phyloP scores from a whole-genome alignment of 1,139 yeast genomes.

The Blastobotrys apis region DNA sequence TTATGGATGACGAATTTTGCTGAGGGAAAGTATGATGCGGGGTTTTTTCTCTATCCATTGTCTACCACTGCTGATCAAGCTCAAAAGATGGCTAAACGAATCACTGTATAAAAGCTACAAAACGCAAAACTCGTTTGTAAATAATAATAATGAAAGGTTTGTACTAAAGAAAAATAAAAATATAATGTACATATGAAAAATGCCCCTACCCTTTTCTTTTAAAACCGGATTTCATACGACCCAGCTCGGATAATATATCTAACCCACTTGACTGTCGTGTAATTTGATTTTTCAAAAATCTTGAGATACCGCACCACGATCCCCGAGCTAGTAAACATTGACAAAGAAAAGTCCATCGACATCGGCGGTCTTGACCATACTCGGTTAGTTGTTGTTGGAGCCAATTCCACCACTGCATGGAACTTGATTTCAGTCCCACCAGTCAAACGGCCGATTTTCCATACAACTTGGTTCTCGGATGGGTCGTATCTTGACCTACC shows the following conservation, averaged over 20 bases:
- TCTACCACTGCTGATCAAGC: slow-evolving; percentile 8
- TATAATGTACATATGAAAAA: not conserved
- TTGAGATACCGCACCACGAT: slow-evolving; percentile 67
- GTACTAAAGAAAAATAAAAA: not conserved
- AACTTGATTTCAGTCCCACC: slow-evolving; percentile 63
- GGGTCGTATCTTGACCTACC: slow-evolving; percentile 71
- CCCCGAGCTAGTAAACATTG: slow-evolving; percentile 79
- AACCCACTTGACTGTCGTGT: slow-evolving; percentile 83
- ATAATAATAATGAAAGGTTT: no score
- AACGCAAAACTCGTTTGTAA: no score
- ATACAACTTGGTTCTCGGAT: slow-evolving; percentile 57
- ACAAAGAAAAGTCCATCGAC: slow-evolving; percentile 59
- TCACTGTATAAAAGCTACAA: not conserved
- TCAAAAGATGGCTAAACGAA: not conserved
- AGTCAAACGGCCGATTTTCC: slow-evolving; percentile 66
- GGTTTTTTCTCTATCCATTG: slow-evolving; percentile 19
- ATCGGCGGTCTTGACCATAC: slow-evolving; percentile 78
- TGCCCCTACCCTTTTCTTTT: slow-evolving; percentile 11
- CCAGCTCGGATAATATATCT: slow-evolving; percentile 73
- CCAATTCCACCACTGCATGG: slow-evolving; percentile 48
- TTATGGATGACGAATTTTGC: slow-evolving; percentile 24
- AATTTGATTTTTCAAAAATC: slow-evolving; percentile 61
- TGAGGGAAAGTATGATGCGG: slow-evolving; percentile 23
- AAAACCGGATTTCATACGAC: slow-evolving; percentile 71
- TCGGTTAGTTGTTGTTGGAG: slow-evolving; percentile 32